A percentile compares a stretch with the other conserved stretches of the same genome.
Conservation (phyloP, 495 filamentous ascomycete species). For the Glonium stellatum region DNA sequence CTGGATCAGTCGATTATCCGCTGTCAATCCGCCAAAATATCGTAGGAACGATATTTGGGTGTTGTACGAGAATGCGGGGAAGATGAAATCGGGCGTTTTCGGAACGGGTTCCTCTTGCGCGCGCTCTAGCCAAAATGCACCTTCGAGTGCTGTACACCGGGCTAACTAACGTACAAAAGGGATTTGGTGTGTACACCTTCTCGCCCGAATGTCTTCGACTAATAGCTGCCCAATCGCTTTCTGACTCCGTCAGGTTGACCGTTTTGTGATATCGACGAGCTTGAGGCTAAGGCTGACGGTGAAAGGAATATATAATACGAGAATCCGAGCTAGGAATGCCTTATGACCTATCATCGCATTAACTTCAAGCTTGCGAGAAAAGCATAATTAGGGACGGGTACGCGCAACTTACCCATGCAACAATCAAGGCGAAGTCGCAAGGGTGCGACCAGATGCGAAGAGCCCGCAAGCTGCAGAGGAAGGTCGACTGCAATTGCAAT, state of each 20-base stretch:
- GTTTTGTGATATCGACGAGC: background rate
- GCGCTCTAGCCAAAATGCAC: background rate
- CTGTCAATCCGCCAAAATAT: slow-evolving; percentile 9
- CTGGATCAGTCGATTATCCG: slow-evolving; percentile 9
- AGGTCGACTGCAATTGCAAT: background rate
- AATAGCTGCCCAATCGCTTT: background rate
- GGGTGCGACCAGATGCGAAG: background rate
- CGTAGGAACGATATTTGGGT: slow-evolving; percentile 3
- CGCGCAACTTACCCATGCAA: too few species aligned
- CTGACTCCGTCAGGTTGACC: background rate
- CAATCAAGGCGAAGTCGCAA: too few species aligned
- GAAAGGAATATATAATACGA: background rate
- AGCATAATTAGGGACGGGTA: too few species aligned
- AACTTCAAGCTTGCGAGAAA: background rate
- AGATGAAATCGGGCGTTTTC: slow-evolving; percentile 14
- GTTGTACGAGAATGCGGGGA: slow-evolving; percentile 17
- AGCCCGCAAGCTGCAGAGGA: background rate
- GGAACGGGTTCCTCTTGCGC: slow-evolving; percentile 1
- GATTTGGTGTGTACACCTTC: background rate
- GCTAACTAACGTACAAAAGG: background rate
- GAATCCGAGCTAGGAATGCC: background rate
- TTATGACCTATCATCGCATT: background rate
- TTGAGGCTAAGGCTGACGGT: too few species aligned
- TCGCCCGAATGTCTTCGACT: background rate
- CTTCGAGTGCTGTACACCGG: background rate